These are phyloP conservation scores for Larix kaempferi DNA, from an alignment of 75 land plant genomes.

Conservation along the genomic window DNA sequence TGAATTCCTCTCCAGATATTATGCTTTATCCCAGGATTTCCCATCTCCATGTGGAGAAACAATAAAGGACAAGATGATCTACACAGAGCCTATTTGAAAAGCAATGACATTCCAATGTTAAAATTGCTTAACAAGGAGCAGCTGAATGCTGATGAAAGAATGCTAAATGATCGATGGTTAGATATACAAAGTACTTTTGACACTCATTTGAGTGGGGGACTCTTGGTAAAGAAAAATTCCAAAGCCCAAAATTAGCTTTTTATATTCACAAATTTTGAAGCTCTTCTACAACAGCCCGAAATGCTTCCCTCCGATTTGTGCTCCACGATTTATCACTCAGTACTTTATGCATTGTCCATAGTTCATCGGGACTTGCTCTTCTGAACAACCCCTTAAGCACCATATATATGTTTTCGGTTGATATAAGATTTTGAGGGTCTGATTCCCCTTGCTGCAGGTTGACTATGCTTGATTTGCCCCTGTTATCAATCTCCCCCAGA, in stretches of 20 bases:
- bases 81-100: background rate
- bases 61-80: background rate
- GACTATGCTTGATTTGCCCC: background rate
- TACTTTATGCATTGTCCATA: slow-evolving; percentile 24
- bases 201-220: background rate
- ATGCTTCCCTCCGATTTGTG: background rate
- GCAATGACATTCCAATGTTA: slow-evolving; percentile 1
- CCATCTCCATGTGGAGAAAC: background rate
- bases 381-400: slow-evolving; percentile 43
- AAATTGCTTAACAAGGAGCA: background rate
- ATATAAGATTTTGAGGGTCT: background rate
- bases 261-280: slow-evolving; percentile 19
- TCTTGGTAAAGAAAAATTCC: background rate
- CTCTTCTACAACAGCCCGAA: slow-evolving; percentile 28
- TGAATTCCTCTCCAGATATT: background rate
- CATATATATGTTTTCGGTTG: slow-evolving; percentile 7
- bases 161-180: slow-evolving; percentile 1
- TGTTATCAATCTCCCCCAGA: background rate
- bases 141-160: background rate
- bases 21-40: background rate
- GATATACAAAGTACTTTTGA: slow-evolving; percentile 3
- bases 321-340: slow-evolving; percentile 14
- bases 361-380: slow-evolving; percentile 51
- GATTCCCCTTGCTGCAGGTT: background rate
- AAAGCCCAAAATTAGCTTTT: background rate